Evolutionary conservation across 306 rosid genomes (phyloP), one percentile per base, ranked within the genome.

Genomic region (Canavalia gladiata): DNA sequence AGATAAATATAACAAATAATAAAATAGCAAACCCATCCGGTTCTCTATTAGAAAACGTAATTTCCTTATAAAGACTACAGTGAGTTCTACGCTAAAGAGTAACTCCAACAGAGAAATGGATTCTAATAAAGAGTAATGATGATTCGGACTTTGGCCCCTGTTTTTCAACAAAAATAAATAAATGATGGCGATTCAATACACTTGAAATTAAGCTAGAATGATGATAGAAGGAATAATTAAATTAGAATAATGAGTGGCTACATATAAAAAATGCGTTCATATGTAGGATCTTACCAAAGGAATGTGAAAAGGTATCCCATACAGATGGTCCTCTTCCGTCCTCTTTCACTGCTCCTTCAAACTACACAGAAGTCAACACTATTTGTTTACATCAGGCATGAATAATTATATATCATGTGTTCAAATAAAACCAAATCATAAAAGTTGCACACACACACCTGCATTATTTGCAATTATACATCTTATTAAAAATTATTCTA

Each of bases 231-330:
- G 41, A 37, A 37, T 37, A 37, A 37, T 18, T 4, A 37, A 37
- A 49, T 4, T 5, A 37, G 62, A 33, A 76, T 47, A 9, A 13
- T 57, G 68, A 58, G 45, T 45, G 41, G 57, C 39, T 43, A 11
- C 25, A 25, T 3, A 75, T 31, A 12, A 73, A 18, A 37, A 25
- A 28, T 41, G 11, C 31, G 2, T 29, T 42, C 43, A 42, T 13
- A 18, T 6, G 8, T 4, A 56, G 68, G 18, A 37, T 31, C 55
- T 79, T 83, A 91, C 97, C 98, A 79, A 59, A 75, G 10, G 81
- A 43, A 79, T 92, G 97, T 45, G 99, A 88, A 81, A 95, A 95
- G 6, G 83, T 88, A 62, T 95, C 99, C 99, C 98, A 95, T 5
- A 89, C 46, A 37, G 97, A 88, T 29, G 89, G 89, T 13, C 99